These are phyloP conservation scores for Pseudonectria foliicola DNA, from an alignment of 2,329 filamentous ascomycete genomes.

Conservation along the genomic window DNA sequence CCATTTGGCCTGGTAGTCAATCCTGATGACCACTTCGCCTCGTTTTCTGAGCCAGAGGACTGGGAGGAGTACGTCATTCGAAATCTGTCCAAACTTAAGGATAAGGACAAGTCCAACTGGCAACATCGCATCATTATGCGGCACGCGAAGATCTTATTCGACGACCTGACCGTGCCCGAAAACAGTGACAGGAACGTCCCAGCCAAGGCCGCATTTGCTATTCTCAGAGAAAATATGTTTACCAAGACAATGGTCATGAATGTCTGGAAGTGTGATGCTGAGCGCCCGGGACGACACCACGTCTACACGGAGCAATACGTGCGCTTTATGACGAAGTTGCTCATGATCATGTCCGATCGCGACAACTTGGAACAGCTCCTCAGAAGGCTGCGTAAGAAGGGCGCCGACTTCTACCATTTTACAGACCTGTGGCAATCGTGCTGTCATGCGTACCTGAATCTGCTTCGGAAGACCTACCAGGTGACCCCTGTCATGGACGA, in stretches of 20 bases:
- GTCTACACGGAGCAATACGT: conserved; percentile 87
- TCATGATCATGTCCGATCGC: conserved; percentile 69
- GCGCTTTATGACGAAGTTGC: conserved; percentile 68
- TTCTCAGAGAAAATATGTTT: conserved; percentile 67
- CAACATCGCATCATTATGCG: conserved; percentile 86
- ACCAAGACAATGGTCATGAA: conserved; percentile 94
- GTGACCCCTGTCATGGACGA: conserved; percentile 43
- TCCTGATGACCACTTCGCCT: conserved; percentile 27
- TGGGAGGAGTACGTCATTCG: conserved; percentile 50
- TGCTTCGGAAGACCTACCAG: conserved; percentile 43
- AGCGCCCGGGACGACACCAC: conserved; percentile 77
- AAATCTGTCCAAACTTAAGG: conserved; percentile 44
- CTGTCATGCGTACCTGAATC: conserved; percentile 45
- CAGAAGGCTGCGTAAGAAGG: conserved; percentile 72
- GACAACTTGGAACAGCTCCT: conserved; percentile 70
- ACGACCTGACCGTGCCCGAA: conserved; percentile 30
- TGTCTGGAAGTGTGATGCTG: conserved; percentile 89
- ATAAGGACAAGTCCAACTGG: conserved; percentile 89
- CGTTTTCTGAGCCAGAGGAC: conserved; percentile 44
- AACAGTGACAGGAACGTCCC: conserved; percentile 49
- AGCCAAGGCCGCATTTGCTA: conserved; percentile 71
- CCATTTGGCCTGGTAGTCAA: conserved; percentile 38
- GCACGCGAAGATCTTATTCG: conserved; percentile 52
- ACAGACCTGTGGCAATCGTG: conserved; percentile 52
- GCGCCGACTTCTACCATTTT: conserved; percentile 65